Evolutionary conservation across 495 filamentous ascomycete species (phyloP).

Genomic region (Coniosporium apollinis): DNA sequence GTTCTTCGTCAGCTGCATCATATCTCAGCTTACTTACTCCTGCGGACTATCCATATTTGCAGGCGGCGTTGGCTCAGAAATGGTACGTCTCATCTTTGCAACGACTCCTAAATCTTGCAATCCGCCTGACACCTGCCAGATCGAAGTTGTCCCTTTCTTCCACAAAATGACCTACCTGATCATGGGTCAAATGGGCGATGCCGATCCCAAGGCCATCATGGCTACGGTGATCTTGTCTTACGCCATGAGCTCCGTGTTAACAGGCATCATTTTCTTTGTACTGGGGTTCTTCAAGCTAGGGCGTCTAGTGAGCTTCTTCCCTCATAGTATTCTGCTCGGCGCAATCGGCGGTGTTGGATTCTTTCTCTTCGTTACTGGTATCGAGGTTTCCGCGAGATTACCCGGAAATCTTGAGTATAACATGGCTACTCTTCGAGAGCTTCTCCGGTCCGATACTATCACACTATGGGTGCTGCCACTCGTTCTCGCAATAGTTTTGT

Average conservation of each 20-base stretch:
- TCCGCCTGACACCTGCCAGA: conserved; percentile 29
- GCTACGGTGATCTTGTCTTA: conserved; percentile 87
- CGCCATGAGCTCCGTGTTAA: conserved; percentile 78
- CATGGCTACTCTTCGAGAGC: conserved; percentile 51
- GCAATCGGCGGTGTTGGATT: conserved; percentile 98
- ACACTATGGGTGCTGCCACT: conserved; percentile 73
- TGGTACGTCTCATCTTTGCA: conserved; percentile 34
- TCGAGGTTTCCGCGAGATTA: conserved; percentile 86
- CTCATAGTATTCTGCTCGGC: conserved; percentile 85
- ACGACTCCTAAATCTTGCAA: too few species aligned
- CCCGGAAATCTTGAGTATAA: conserved; percentile 71
- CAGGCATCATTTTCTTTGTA: conserved; percentile 74
- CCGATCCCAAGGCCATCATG: conserved; percentile 68
- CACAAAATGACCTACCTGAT: conserved; percentile 94
- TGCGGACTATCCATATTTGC: conserved; percentile 70
- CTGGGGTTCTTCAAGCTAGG: conserved; percentile 78
- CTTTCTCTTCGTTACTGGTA: conserved; percentile 77
- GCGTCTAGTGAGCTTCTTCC: conserved; percentile 89
- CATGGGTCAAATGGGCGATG: conserved; percentile 55
- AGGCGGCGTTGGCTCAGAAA: conserved; percentile 88
- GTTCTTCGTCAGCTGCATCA: conserved; percentile 94
- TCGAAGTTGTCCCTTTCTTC: conserved; percentile 95
- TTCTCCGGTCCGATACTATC: conserved; percentile 54
- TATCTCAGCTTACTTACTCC: conserved; percentile 88
- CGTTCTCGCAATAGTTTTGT: conserved; percentile 55